Evolutionary conservation across 192 early-diverging fungal genomes (phyloP).

Genomic region (Linderina pennispora): DNA sequence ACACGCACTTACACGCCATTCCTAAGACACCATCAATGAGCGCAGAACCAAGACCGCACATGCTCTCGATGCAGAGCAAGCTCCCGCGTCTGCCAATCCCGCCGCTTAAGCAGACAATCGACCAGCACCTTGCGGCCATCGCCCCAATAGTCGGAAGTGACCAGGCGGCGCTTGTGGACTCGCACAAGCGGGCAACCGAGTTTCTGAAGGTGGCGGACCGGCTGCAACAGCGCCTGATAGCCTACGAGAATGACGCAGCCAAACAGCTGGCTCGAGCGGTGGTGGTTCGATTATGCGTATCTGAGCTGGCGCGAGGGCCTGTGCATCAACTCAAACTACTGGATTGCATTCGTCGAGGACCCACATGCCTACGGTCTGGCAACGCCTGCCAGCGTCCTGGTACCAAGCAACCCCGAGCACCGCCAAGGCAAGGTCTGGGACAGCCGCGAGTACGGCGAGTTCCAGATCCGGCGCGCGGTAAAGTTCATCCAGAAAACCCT

Average conservation of each 20-base stretch:
- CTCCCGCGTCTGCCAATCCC: constrained; percentile 63
- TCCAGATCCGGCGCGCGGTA: constrained; percentile 78
- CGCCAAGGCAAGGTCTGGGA: constrained; percentile 7
- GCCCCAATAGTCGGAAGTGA: constrained; percentile 49
- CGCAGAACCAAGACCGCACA: not conserved
- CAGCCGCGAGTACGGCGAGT: constrained; percentile 55
- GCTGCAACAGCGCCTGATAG: constrained; percentile 59
- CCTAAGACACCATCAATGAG: not conserved
- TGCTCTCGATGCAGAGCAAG: constrained; percentile 13
- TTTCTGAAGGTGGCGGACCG: constrained; percentile 42
- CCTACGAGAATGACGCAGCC: constrained; percentile 53
- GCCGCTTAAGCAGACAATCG: constrained; percentile 50
- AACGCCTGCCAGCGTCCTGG: constrained; percentile 14
- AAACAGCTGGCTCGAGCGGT: constrained; percentile 65
- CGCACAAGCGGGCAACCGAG: constrained; percentile 46
- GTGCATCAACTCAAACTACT: constrained; percentile 88
- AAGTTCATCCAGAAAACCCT: constrained; percentile 58
- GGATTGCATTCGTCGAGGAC: constrained; percentile 64
- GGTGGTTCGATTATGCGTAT: constrained; percentile 69
- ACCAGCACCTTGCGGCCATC: constrained; percentile 53
- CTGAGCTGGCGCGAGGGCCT: constrained; percentile 75
- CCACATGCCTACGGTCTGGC: constrained; percentile 45
- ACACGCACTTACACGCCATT: no score
- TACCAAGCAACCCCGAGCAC: constrained; percentile 1
- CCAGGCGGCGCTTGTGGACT: constrained; percentile 40